Evolutionary conservation across 2,329 filamentous ascomycete species (phyloP), one percentile per base, ranked within the genome.

Genomic region (Pseudopyrenochaeta lycopersici): DNA sequence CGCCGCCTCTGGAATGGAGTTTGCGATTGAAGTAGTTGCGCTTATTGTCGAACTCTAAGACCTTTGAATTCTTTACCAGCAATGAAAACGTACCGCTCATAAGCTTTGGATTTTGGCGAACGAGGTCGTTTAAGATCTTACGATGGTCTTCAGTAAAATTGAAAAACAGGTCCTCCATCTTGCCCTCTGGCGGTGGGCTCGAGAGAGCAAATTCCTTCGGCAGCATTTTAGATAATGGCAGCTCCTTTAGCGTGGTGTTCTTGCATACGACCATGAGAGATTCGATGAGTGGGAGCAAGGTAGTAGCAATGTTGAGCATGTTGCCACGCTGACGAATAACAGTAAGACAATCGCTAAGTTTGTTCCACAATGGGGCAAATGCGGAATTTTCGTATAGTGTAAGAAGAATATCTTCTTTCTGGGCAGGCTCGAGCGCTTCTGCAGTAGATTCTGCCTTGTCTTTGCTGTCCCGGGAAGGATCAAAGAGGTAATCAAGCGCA

Each of bases 181-280:
- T 87, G 43, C 86, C 87, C 70, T 96, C 92, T 1, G 91, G 90
- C 30, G 88, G 83, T 52, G 91, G 90, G 64, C 90, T 96, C 18
- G 90, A 87, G 32, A 92, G 77, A 12, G 88, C 81, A 73, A 91
- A 84, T 42, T 95, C 90, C 70, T 90, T 90, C 1, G 72, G 63
- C 15, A 71, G 52, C 23, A 72, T 64, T 49, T 75, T 76, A 20
- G 71, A 63, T 4, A 83, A 63, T 1, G 83, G 77, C 21, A 86
- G 79, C 56, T 95, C 90, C 69, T 88, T 89, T 48, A 92, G 81
- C 1, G 92, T 90, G 7, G 92, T 97, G 76, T 98, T 98, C 82
- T 98, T 99, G 84, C 96, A 99, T 23, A 99, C 93, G 47, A 99
- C 95, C 95, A 99, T 99, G 57, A 99, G 82, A 5, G 93, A 92